Evolutionary conservation across 768 basidiomycete species (phyloP), one percentile per base, ranked within the genome.

Genomic region (Mycena alexandri): DNA sequence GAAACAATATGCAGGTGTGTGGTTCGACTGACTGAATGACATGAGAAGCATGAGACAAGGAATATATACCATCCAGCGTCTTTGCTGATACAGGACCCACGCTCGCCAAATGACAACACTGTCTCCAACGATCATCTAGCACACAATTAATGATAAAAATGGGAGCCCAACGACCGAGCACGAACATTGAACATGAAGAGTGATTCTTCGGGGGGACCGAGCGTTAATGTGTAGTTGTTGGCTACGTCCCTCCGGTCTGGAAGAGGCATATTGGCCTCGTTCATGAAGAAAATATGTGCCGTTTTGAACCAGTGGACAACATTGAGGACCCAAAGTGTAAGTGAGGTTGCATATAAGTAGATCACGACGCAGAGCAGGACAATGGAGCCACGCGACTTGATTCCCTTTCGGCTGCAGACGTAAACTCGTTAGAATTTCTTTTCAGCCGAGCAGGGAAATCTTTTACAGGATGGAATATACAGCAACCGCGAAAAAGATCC

Each of bases 151-250:
- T n/a, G n/a, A 38, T 38, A 38, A 38, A 38, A 10, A 11, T 5
- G 38, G 34, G 12, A 36, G 34, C 12, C 14, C 10, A 11, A 38
- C 38, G 12, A 47, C 12, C 16, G 4, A 29, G 17, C 11, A 67
- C 59, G n/a, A 7, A 55, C 65, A 42, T 67, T 67, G 52, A 67
- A 61, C 65, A 67, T 55, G 29, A 47, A 61, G 17, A 67, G 36
- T 12, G 58, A 52, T 21, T 61, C 53, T 36, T 41, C 24, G 14
- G 43, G 52, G 3, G 52, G 21, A 5, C 12, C 58, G n/a, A 66
- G 25, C 2, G 1, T 2, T 2, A 1, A n/a, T n/a, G 33, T 2
- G 24, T 29, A 6, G 34, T 5, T 3, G 9, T 47, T 22, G 0
- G 38, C 51, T 2, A 33, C 22, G 3, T 11, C 58, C 24, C 0